Evolutionary conservation across 2,329 filamentous ascomycete genomes (phyloP), one percentile per base, ranked within the genome.

Genomic region (Talaromyces rugulosus): DNA sequence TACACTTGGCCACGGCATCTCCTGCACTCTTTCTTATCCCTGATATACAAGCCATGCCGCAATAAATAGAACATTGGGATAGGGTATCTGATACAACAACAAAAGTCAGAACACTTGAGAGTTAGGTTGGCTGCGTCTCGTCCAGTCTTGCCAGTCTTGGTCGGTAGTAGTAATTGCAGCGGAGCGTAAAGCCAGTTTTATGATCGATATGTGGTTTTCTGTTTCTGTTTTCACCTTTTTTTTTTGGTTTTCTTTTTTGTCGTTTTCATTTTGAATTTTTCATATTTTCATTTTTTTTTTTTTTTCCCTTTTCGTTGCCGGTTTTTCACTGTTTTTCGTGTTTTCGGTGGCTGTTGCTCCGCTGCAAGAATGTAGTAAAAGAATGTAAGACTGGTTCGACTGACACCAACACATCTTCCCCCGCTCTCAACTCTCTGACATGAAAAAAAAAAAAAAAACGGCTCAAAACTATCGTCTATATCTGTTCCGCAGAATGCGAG

Each of bases 401-500:
- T 14, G 44, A 14, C 6, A 14, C 14, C n/a, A 47, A 47, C 44
- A 27, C 44, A 27, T 27, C 44, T 4, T 23, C n/a, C 8, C 18
- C 11, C 4, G 33, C 33, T 9, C 8, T 12, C 44, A 27, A 47
- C 18, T 14, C 18, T 23, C 44, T 27, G 23, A 47, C 44, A 47
- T 23, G 27, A 18, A 27, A 47, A 12, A 18, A 27, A 2, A 2
- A 47, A 27, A 47, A 2, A 18, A 23, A 23, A 23, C 23, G 23
- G 23, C 23, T 23, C 2, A 7, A 3, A 18, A 47, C n/a, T 8
- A 47, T 23, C 42, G 18, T 27, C 44, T 47, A 47, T 31, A 62
- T 33, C 33, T 42, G 31, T 56, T 36, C 53, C 12, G 34, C 9
- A 23, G 33, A 36, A 14, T 16, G 28, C 50, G 74, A 77, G 65